Base-by-base conservation (phyloP, 169 alveolate genomes). In the Plasmodium coatneyi region DNA sequence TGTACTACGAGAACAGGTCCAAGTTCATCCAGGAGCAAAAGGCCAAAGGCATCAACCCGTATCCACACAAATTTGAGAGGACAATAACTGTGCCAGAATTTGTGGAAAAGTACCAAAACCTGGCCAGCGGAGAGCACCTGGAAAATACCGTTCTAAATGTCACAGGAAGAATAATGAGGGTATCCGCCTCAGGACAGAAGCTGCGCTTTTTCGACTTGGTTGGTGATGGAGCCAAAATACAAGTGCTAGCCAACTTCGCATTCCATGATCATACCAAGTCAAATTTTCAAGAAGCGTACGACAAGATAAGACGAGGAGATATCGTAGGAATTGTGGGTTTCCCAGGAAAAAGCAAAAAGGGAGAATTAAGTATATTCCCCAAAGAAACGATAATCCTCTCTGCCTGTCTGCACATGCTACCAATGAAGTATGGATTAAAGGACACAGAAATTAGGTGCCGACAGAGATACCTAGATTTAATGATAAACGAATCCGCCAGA, bases 381-480 rank as follows among this genome's bases (percentile, higher is more conserved):
- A 96, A 87, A 4, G 95, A 96, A 66, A 96, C 98, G 52, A 92
- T 95, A 83, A 80, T 97, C 80, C 98, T 99, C 22, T 97, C 99
- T 7, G 98, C 99, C 49, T 99, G 99, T 89, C 96, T 99, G 54
- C 99, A 98, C 95, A 98, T 99, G 99, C 97, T 99, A 71, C 99
- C 99, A 19, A 97, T 97, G 80, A 97, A 98, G 84, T 98, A 97
- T 94, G 99, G 99, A 3, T 97, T 98, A 30, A 99, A 98, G 96
- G 99, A 99, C 87, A 97, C 97, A 81, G 99, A 97, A 79, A 97
- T 98, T 7, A 98, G 99, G 94, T 98, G 92, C 90, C 96, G 99
- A 72, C 98, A 98, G 96, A 98, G 99, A 84, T 99, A 99, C 93
- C 95, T 99, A 84, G 99, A 99, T 93, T 96, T 99, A 78, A 97